Evolutionary conservation across 805 yeast genomes (phyloP).

Genomic region (Sugiyamaella chiloensis): DNA sequence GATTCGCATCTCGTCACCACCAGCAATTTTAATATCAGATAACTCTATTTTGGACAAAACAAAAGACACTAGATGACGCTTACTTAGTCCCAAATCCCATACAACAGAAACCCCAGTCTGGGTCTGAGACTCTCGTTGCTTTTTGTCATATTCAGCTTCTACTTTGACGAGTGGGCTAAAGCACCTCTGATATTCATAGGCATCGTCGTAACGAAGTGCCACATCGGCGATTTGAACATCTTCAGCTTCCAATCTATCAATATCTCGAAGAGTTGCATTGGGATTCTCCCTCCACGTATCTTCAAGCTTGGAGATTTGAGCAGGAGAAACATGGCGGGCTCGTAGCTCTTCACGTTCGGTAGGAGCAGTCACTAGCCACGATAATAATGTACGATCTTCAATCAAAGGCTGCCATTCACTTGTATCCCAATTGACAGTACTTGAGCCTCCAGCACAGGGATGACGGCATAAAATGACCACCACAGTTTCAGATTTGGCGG

Average conservation of each 20-base stretch:
- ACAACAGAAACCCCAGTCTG: conserved; percentile 65
- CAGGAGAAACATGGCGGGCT: conserved; percentile 54
- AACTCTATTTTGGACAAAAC: conserved; percentile 64
- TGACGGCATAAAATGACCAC: conserved; percentile 83
- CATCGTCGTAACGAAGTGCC: conserved; percentile 73
- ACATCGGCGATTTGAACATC: conserved; percentile 68
- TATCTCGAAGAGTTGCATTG: conserved; percentile 69
- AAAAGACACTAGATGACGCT: conserved; percentile 66
- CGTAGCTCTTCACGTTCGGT: conserved; percentile 57
- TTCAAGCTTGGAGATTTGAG: conserved; percentile 70
- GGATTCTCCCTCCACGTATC: conserved; percentile 75
- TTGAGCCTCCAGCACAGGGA: conserved; percentile 53
- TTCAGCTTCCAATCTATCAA: conserved; percentile 41
- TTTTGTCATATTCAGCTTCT: conserved; percentile 76
- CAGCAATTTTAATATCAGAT: conserved; percentile 63
- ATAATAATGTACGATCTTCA: conserved; percentile 69
- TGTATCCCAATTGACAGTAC: conserved; percentile 70
- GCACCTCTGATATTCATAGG: conserved; percentile 77
- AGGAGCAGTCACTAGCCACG: conserved; percentile 80
- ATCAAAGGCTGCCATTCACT: conserved; percentile 84
- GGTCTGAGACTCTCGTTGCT: conserved; percentile 71
- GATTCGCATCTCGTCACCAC: conserved; percentile 79
- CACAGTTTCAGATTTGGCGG: conserved; percentile 81
- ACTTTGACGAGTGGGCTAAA: conserved; percentile 79
- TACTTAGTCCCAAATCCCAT: conserved; percentile 70